Evolutionary conservation across 169 alveolate genomes (phyloP).

Genomic region (Blepharisma undulans): DNA sequence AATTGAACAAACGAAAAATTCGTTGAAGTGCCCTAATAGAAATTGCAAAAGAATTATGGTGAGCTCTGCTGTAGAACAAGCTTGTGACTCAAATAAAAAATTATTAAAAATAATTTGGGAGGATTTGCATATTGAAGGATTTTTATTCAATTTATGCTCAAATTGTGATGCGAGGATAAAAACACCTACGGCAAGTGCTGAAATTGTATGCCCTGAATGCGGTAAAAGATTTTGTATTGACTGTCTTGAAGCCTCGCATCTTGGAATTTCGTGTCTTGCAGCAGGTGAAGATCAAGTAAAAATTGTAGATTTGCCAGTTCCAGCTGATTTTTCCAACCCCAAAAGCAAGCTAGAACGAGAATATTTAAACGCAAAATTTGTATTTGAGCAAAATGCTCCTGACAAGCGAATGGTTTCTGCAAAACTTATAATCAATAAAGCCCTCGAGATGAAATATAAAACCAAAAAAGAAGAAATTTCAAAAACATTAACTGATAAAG

Average conservation of each 20-base stretch:
- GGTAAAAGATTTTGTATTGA: background rate
- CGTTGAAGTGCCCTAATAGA: background rate
- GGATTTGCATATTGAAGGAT: background rate
- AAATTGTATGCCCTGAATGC: background rate
- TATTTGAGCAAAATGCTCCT: background rate
- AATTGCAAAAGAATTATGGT: background rate
- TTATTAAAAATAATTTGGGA: background rate
- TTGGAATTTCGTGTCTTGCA: background rate
- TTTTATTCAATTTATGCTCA: background rate
- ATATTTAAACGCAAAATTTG: background rate
- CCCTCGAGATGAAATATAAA: background rate
- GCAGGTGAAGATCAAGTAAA: background rate
- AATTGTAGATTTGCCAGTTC: background rate
- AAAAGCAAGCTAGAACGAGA: background rate
- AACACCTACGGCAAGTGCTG: background rate
- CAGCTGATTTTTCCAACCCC: background rate
- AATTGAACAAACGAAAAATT: background rate
- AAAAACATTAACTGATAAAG: background rate
- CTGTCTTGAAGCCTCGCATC: background rate
- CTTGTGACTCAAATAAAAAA: background rate
- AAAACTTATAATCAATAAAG: background rate
- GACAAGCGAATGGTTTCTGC: background rate
- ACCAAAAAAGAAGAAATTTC: background rate
- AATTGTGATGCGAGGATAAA: background rate
- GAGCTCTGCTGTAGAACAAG: background rate